Base-by-base conservation (phyloP, 352 stramenopile species). In the Phytophthora ohioensis region DNA sequence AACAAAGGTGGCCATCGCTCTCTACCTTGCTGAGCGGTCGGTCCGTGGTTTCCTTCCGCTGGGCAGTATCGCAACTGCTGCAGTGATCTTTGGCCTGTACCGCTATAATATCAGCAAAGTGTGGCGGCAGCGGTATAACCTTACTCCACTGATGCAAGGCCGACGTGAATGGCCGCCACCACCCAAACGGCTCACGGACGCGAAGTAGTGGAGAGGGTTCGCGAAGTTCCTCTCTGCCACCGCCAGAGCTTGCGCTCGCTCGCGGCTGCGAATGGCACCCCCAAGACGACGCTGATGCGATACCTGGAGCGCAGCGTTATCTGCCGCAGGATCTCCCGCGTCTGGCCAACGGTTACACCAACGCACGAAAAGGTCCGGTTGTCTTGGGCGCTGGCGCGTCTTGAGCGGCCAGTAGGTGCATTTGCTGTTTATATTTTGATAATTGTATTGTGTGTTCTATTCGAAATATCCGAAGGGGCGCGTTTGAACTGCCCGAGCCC, bases 161-260 rank as follows among this genome's bases (percentile, higher is more conserved):
- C 47, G 21, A 9, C 30, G 0, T 27, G 27, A n/a, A 11, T 8
- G 27, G 8, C 47, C 47, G 12, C 27, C 47, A 6, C 47, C 47
- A 12, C 4, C 31, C 5, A 15, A 34, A 3, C 51, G 51, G 1
- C 32, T 57, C 34, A 46, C 8, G 38, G 10, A 13, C 38, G 38
- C 6, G 54, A 61, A 12, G 38, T 61, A 7, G 38, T 8, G 3
- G 30, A 61, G 5, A 46, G 12, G n/a, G 54, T 61, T 15, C 30
- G 31, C 0, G 42, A 15, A 10, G 31, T 17, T 2, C 41, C 54
- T 32, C 54, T 61, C 15, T 61, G 54, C 12, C 38, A 52, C 30
- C 39, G 34, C 5, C 57, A 65, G 56, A 65, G 46, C 51, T 49
- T 61, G 56, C 47, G 64, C 7, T 49, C 39, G 9, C 48, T 71